Base-by-base conservation (phyloP, 2,329 filamentous ascomycete species). In the Trichoderma atrobrunneum region DNA sequence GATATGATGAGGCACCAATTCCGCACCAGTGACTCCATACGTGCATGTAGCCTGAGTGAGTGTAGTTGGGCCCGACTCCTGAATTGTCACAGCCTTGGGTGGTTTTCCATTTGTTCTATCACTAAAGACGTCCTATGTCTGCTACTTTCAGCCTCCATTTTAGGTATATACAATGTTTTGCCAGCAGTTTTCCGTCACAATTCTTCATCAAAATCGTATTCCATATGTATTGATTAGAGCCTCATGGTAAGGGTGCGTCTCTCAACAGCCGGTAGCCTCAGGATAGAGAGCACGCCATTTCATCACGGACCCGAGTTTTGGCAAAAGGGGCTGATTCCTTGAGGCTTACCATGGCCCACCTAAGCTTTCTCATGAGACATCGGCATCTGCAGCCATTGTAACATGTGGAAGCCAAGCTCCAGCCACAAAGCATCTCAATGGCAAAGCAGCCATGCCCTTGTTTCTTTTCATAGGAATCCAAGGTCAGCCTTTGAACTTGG, bases 401-500 rank as follows among this genome's bases (percentile, higher is more conserved):
- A 21, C 57, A 24, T 60, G 18, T n/a, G 11, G 24, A 30, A 34
- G 39, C n/a, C 34, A 24, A 26, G 18, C 21, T n/a, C 24, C 48
- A 57, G 36, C 57, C 36, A 14, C 39, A 36, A n/a, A 3, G 12
- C 16, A 28, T 30, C 67, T 62, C 14, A 6, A 36, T 14, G 8
- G 48, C 26, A 21, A n/a, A 66, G 48, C 43, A 57, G 63, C 43
- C 32, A 21, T 14, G 16, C 39, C 51, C 11, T 26, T 30, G 8
- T 59, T 60, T 28, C 54, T 36, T 48, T 26, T 24, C 26, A n/a
- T n/a, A 10, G 7, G n/a, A 5, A 8, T 24, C 7, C 28, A 7
- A 8, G 12, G 18, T 75, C 89, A 92, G 75, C 90, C 90, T 79
- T 91, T 91, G 82, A 92, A 92, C 75, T 90, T 92, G 72, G 89